Evolutionary conservation across 2,329 filamentous ascomycete genomes (phyloP).

Genomic region (Lachnellula willkommii): DNA sequence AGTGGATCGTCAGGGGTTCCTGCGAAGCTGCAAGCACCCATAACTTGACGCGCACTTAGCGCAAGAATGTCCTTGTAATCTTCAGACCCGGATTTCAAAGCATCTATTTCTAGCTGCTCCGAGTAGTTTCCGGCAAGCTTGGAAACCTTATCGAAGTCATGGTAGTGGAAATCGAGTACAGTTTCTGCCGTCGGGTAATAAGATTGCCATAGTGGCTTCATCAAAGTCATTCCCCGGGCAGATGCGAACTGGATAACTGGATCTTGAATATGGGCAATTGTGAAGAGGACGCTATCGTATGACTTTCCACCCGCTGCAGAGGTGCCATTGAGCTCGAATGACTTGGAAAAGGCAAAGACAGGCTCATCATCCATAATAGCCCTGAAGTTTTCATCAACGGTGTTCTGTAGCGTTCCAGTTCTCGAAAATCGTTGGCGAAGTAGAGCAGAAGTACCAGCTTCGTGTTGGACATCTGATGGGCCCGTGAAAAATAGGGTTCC

Average conservation of each 20-base stretch:
- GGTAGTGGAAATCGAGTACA: constrained; percentile 71
- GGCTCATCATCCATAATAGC: constrained; percentile 72
- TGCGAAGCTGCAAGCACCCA: constrained; percentile 73
- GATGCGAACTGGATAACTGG: constrained; percentile 76
- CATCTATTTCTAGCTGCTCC: constrained; percentile 62
- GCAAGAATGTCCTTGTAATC: constrained; percentile 75
- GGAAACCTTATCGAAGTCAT: constrained; percentile 62
- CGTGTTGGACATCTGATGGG: constrained; percentile 60
- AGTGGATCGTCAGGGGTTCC: constrained; percentile 67
- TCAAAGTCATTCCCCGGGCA: constrained; percentile 67
- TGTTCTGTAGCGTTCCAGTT: constrained; percentile 60
- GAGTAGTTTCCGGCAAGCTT: constrained; percentile 69
- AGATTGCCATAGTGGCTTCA: constrained; percentile 75
- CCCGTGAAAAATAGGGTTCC: constrained; percentile 73
- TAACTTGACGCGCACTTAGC: constrained; percentile 71
- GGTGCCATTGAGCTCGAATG: constrained; percentile 46
- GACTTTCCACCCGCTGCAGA: constrained; percentile 25
- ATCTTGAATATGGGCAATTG: constrained; percentile 70
- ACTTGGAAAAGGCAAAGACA: constrained; percentile 72
- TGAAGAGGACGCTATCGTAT: constrained; percentile 62
- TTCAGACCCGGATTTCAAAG: constrained; percentile 65
- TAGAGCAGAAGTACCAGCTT: constrained; percentile 62
- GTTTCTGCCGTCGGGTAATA: constrained; percentile 60
- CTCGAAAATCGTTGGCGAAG: constrained; percentile 66
- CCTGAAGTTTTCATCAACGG: constrained; percentile 61